These are phyloP conservation scores for Trichoderma citrinoviride DNA, from an alignment of 2,329 filamentous ascomycete genomes.

Conservation along the genomic window DNA sequence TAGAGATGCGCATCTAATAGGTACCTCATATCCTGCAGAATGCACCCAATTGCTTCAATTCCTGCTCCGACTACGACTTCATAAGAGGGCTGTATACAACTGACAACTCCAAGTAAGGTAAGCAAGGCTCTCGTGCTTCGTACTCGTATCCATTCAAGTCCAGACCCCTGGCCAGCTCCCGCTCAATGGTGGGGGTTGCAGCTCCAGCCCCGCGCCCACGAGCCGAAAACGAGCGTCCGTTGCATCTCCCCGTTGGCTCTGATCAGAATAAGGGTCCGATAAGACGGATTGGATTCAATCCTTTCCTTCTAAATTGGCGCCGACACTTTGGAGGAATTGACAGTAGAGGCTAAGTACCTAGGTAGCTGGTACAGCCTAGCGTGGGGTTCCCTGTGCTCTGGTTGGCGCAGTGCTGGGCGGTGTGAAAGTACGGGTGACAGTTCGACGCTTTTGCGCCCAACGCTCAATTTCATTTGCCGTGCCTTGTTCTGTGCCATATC, in stretches of 20 bases:
- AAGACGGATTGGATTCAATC: too few species aligned
- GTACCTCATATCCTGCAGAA: too few species aligned
- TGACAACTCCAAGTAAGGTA: background rate
- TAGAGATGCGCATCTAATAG: too few species aligned
- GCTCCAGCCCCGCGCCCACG: background rate
- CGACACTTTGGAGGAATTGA: too few species aligned
- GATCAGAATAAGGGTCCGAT: background rate
- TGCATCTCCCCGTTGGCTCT: background rate
- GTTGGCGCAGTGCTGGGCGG: slow-evolving; percentile 3
- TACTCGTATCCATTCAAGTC: background rate
- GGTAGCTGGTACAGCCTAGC: too few species aligned
- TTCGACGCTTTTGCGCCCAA: slow-evolving; percentile 12
- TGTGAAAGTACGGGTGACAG: slow-evolving; percentile 11
- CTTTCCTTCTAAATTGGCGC: too few species aligned
- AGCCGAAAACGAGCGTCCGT: slow-evolving; percentile 10
- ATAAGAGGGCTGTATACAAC: too few species aligned
- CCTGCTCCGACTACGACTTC: too few species aligned
- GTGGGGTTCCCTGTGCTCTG: background rate
- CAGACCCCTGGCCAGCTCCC: background rate
- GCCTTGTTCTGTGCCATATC: background rate
- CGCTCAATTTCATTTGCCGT: background rate
- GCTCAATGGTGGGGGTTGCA: background rate
- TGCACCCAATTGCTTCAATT: background rate
- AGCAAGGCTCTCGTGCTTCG: slow-evolving; percentile 10
- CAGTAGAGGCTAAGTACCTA: too few species aligned